Base-by-base conservation (phyloP, 2,329 filamentous ascomycete genomes). In the Lasiodiplodia citricola region DNA sequence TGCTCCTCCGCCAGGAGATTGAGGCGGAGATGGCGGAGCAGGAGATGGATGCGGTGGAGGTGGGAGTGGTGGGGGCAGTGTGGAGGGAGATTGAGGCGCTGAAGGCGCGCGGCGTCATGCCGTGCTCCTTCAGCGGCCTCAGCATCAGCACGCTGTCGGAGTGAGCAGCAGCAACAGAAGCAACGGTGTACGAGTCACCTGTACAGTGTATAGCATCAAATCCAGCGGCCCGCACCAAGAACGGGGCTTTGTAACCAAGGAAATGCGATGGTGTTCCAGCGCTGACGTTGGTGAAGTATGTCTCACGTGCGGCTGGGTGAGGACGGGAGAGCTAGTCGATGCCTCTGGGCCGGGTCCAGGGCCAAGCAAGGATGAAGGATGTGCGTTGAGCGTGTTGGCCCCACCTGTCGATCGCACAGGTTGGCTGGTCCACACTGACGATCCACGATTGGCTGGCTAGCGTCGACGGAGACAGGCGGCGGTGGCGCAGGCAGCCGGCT, bases 21-120 rank as follows among this genome's bases (percentile, higher is more conserved):
- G 60, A 64, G 60, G 60, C 60, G n/a, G 60, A 52, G 47, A 64
- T 64, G 60, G 60, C 60, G 60, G 60, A 18, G 60, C 60, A 64
- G 60, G 47, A 52, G 47, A 64, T 64, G 60, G 60, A 52, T 18
- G 47, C n/a, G n/a, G 60, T 54, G 60, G 44, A 54, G 47, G 18
- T 52, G 60, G 10, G 44, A 31, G n/a, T 52, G 14, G 44, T 64
- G 47, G 60, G 25, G 47, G 47, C 47, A 35, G 44, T 64, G 28
- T 64, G 60, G 60, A 38, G 47, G 28, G 47, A 52, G 28, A 52
- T 64, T n/a, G 60, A 23, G 60, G 47, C 47, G 60, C 47, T 64
- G 44, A 64, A 64, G 47, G 60, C 44, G 47, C 21, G 60, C 60
- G 47, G 60, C 31, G 60, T 21, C n/a, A 21, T 52, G 60, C 60